Conservation (phyloP, 306 rosid genomes). For the Luffa aegyptiaca region DNA sequence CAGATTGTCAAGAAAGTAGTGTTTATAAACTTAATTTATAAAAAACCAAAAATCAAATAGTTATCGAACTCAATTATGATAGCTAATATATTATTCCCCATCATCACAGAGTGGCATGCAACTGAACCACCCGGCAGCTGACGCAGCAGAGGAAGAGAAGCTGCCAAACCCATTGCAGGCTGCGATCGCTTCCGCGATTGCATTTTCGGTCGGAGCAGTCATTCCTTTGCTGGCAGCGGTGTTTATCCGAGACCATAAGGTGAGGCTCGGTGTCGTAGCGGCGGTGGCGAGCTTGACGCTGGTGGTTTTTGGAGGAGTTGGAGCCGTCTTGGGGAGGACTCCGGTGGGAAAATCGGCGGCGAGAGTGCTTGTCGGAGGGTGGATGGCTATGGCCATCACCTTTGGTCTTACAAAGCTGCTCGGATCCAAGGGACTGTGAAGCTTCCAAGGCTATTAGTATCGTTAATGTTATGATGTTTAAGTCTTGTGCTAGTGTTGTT, state of each 20-base stretch:
- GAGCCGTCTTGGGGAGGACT: constrained; percentile 5
- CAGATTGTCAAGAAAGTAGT: no score
- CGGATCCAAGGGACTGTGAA: constrained; percentile 4
- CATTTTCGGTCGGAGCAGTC: constrained; percentile 10
- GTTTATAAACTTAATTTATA: no score
- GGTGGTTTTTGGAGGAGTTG: constrained; percentile 2
- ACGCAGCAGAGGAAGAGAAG: neutral
- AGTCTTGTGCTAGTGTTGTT: neutral
- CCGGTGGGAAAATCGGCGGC: neutral
- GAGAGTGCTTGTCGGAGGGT: constrained; percentile 11
- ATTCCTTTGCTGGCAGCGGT: constrained; percentile 5
- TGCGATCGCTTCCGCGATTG: neutral
- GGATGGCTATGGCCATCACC: constrained; percentile 15
- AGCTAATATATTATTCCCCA: neutral
- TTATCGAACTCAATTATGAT: no score
- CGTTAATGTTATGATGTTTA: neutral
- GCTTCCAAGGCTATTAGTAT: neutral
- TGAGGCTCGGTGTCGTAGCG: neutral
- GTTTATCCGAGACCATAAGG: constrained; percentile 6
- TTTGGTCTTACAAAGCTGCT: constrained; percentile 13
- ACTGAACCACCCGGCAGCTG: neutral
- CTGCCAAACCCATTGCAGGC: constrained; percentile 12
- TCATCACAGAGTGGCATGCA: neutral
- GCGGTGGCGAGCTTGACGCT: constrained; percentile 4
- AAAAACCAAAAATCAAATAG: no score